Percentiles rank a stretch among this genome's conserved stretches.
Conservation (phyloP, 139 green algal genomes). For the Nannochloris sp. region DNA sequence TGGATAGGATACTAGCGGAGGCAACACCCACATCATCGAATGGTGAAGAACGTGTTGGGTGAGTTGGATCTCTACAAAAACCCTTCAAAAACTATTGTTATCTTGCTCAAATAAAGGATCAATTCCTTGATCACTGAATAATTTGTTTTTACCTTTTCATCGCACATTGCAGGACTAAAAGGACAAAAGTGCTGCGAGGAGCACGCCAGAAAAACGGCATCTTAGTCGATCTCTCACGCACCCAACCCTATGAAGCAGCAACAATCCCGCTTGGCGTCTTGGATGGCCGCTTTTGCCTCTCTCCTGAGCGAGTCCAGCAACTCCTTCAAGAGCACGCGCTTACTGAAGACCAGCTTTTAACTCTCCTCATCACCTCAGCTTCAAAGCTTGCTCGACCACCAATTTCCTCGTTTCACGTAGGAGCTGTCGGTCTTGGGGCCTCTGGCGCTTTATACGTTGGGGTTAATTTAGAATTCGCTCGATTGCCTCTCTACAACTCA, state of each 20-base stretch:
- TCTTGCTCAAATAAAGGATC: too few relatives aligned
- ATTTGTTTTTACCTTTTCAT: too few relatives aligned
- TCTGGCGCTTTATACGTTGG: conserved; percentile 75
- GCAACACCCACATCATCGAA: too few relatives aligned
- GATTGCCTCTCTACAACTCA: conserved; percentile 63
- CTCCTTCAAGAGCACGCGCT: conserved; percentile 27
- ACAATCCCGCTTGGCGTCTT: conserved; percentile 2
- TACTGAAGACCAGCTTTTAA: conserved; percentile 47
- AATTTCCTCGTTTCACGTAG: conserved; percentile 70
- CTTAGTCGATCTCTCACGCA: conserved; percentile 11
- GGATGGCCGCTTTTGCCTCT: conserved; percentile 22
- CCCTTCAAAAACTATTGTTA: too few relatives aligned
- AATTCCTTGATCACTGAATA: too few relatives aligned
- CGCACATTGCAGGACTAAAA: too few relatives aligned
- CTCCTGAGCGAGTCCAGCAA: conserved; percentile 27
- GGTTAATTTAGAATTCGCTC: conserved; percentile 79
- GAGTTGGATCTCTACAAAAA: too few relatives aligned
- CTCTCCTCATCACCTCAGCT: conserved; percentile 50
- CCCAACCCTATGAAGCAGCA: background rate
- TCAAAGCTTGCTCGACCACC: conserved; percentile 50
- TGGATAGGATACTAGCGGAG: too few relatives aligned
- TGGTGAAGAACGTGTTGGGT: too few relatives aligned
- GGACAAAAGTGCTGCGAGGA: conserved; percentile 1
- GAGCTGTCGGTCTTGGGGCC: conserved; percentile 60
- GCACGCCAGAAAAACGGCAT: conserved; percentile 14